Evolutionary conservation across 345 rosid genomes (phyloP), one percentile per base, ranked within the genome.

Genomic region (Citrus trifoliata): DNA sequence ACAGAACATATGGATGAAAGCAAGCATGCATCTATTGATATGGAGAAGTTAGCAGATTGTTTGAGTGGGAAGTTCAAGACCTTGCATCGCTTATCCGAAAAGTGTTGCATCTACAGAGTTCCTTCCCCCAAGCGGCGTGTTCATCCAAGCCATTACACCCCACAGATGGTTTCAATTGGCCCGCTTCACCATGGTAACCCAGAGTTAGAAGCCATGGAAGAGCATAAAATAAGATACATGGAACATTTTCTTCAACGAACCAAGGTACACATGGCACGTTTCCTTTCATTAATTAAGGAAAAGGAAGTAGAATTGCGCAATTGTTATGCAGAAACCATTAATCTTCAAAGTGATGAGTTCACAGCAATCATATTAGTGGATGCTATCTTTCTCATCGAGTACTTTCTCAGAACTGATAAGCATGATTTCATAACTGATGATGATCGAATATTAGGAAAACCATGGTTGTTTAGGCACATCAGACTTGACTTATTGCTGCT

Each of bases 331-430:
- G 74, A 80, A 42, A 5, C 4, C 2, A 53, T 78, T 21, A 7
- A 53, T 25, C 22, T 40, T 0, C 0, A 1, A 0, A 42, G 73
- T n/a, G 21, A 78, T 2, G 71, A 80, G 21, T 80, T 85, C 14
- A 55, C 16, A 5, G 28, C 78, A 27, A 80, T 85, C 66, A 53
- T 82, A 4, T 24, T 82, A 19, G 32, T 85, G 0, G 83, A 82
- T 35, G 63, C 74, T 2, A 5, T 40, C 7, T 85, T 85, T 2
- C 14, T 84, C 6, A 79, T 84, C 30, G 72, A 76, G 72, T 59
- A 21, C 1, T 53, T 85, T 12, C 56, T 81, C 37, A 40, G 28
- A 4, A 1, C 2, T 3, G 4, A 4, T 5, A 32, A 1, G 8
- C 10, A 2, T 67, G 25, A 9, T 6, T 5, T 7, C 10, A 33